phyloP scores from a whole-genome alignment of 768 basidiomycete species.

The button mushroom (Agaricus bisporus) region DNA sequence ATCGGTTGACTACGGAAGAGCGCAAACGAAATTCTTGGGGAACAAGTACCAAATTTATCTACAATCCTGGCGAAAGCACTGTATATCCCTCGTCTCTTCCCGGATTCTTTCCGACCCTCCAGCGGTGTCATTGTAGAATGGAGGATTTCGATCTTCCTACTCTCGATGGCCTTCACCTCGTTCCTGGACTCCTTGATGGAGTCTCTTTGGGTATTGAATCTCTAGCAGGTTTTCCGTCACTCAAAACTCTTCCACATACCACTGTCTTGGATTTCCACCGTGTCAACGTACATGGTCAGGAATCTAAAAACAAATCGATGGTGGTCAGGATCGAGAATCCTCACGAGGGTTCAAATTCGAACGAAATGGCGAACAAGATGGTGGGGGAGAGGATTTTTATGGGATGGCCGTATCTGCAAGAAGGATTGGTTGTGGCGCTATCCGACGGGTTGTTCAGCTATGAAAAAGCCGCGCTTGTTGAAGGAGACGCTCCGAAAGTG shows the following conservation, averaged over 20 bases:
- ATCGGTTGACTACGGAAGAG: conserved; percentile 73
- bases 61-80: conserved; percentile 54
- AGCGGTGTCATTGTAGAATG: conserved; percentile 73
- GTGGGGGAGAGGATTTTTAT: conserved; percentile 74
- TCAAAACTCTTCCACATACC: conserved; percentile 80
- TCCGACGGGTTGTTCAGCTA: conserved; percentile 87
- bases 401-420: conserved; percentile 94
- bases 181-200: conserved; percentile 84
- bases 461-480: conserved; percentile 57
- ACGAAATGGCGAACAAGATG: conserved; percentile 69
- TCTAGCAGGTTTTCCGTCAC: conserved; percentile 93
- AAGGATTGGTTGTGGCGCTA: conserved; percentile 80
- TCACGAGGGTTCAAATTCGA: conserved; percentile 58
- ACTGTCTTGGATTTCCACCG: conserved; percentile 77
- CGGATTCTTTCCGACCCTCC: conserved; percentile 88
- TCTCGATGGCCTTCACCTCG: conserved; percentile 75
- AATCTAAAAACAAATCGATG: conserved; percentile 92
- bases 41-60: conserved; percentile 74
- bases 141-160: conserved; percentile 87
- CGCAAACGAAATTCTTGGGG: conserved; percentile 69
- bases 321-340: conserved; percentile 78
- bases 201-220: conserved; percentile 81
- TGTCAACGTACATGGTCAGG: conserved; percentile 89
- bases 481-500: conserved; percentile 45
- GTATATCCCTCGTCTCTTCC: conserved; percentile 88